Evolutionary conservation across 2,329 filamentous ascomycete genomes (phyloP).

Genomic region (Microthyrium microscopicum): DNA sequence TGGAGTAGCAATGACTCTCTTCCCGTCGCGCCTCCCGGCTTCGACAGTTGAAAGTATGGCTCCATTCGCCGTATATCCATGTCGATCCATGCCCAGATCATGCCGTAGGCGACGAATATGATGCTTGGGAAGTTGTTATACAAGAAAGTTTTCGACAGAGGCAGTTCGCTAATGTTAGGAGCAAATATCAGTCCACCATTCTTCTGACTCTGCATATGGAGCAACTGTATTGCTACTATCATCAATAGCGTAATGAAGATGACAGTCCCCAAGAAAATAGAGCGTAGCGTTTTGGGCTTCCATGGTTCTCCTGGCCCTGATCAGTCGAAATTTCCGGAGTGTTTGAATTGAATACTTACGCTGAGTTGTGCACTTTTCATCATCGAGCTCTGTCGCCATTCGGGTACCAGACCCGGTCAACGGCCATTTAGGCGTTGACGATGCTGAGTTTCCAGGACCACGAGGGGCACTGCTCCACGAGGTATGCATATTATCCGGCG

Average conservation of each 20-base stretch:
- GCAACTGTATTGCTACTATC: slow-evolving; percentile 27
- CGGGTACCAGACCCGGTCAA: too few species aligned
- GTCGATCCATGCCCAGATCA: slow-evolving; percentile 44
- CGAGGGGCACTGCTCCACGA: too few species aligned
- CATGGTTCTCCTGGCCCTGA: too few species aligned
- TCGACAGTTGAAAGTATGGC: slow-evolving; percentile 42
- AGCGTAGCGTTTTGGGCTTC: slow-evolving; percentile 22
- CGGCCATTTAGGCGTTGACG: too few species aligned
- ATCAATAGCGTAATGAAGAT: slow-evolving; percentile 22
- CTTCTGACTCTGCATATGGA: slow-evolving; percentile 24
- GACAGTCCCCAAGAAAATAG: slow-evolving; percentile 22
- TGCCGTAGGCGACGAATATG: slow-evolving; percentile 36
- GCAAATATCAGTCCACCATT: slow-evolving; percentile 29
- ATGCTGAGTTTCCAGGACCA: too few species aligned
- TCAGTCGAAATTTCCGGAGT: too few species aligned
- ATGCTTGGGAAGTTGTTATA: slow-evolving; percentile 40
- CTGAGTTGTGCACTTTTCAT: too few species aligned
- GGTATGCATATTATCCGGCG: too few species aligned
- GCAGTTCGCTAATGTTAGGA: slow-evolving; percentile 19
- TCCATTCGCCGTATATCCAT: slow-evolving; percentile 42
- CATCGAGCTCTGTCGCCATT: too few species aligned
- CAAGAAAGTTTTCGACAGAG: slow-evolving; percentile 18
- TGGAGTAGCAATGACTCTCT: slow-evolving; percentile 33
- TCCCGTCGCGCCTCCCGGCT: slow-evolving; percentile 24
- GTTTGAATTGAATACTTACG: too few species aligned